Conservation (phyloP, 371 early-diverging fungal species). For the Mortierella sp. region DNA sequence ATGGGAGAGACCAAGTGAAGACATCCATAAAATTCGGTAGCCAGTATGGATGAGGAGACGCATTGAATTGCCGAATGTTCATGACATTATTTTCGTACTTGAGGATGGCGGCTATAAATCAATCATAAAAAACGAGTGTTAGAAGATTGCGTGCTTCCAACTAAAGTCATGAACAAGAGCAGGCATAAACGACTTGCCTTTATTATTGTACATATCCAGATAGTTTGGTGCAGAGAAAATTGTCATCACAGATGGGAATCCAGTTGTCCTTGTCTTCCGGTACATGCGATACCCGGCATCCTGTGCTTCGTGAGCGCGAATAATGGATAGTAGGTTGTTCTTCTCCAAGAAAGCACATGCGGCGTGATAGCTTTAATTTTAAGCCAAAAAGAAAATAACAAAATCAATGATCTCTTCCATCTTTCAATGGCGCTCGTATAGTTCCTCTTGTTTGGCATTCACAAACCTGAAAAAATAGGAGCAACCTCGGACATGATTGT, state of each 20-base stretch:
- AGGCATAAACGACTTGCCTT: slow-evolving; percentile 62
- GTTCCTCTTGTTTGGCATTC: not conserved
- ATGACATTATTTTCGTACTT: slow-evolving; percentile 97
- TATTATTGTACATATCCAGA: slow-evolving; percentile 97
- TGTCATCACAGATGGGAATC: slow-evolving; percentile 97
- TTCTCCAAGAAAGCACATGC: slow-evolving; percentile 93
- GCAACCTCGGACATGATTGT: slow-evolving; percentile 91
- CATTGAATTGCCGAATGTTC: slow-evolving; percentile 88
- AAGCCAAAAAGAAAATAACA: not conserved
- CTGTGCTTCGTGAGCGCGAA: slow-evolving; percentile 99
- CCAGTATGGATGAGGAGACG: slow-evolving; percentile 96
- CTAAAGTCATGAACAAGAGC: not conserved
- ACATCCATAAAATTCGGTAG: slow-evolving; percentile 98
- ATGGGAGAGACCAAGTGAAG: slow-evolving; percentile 98
- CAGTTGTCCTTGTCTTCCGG: slow-evolving; percentile 90
- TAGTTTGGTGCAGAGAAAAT: slow-evolving; percentile 99
- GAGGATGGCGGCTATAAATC: slow-evolving; percentile 83
- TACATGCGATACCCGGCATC: slow-evolving; percentile 98
- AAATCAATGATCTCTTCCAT: not conserved
- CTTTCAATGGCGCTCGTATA: not conserved
- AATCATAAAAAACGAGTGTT: not conserved
- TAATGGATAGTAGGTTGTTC: slow-evolving; percentile 93
- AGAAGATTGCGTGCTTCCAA: not conserved
- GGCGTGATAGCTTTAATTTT: slow-evolving; percentile 80
- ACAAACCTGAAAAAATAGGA: slow-evolving; percentile 90